Base-by-base conservation (phyloP, 2,329 filamentous ascomycete genomes). In the Aspergillus terreus region DNA sequence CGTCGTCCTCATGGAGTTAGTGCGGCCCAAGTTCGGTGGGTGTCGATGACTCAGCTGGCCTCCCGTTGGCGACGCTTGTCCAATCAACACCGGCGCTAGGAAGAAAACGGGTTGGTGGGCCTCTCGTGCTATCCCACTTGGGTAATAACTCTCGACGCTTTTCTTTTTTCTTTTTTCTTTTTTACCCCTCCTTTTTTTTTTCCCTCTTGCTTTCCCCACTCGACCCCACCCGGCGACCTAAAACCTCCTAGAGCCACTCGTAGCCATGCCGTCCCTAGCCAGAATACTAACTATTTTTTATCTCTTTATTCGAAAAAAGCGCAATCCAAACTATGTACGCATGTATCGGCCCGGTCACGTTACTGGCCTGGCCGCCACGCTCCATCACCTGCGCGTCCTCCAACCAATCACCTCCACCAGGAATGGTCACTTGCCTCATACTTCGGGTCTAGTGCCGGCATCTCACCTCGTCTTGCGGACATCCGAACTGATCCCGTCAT, bases 311-410 rank as follows among this genome's bases (percentile, higher is more conserved):
- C 7, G 35, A n/a, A 42, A 42, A 42, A 42, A 12, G 11, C 40
- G 40, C 15, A 42, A 23, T 11, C 40, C 19, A 49, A 27, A 27
- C 25, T 21, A 42, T 45, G 19, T 19, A 19, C 19, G 19, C 19
- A 19, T 19, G 23, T 43, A 47, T 63, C 60, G 61, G 61, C 56
- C 61, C 60, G 60, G 60, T 63, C 61, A 63, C 60, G 61, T 62
- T 61, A 61, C 53, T 53, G 23, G 41, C 15, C 46, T 55, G 49
- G 47, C 50, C 52, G 46, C 51, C 47, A 48, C 47, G 32, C 38
- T 38, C 54, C 49, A 23, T 54, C 42, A 49, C 49, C 17, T 41
- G 35, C 35, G 35, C 35, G 35, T 38, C 35, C 15, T n/a, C 35
- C 41, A 44, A 15, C 36, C 45, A 46, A 57, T 52, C 50, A 43